Conservation (phyloP, 495 filamentous ascomycete genomes). For the Sphaerosporella brunnea region DNA sequence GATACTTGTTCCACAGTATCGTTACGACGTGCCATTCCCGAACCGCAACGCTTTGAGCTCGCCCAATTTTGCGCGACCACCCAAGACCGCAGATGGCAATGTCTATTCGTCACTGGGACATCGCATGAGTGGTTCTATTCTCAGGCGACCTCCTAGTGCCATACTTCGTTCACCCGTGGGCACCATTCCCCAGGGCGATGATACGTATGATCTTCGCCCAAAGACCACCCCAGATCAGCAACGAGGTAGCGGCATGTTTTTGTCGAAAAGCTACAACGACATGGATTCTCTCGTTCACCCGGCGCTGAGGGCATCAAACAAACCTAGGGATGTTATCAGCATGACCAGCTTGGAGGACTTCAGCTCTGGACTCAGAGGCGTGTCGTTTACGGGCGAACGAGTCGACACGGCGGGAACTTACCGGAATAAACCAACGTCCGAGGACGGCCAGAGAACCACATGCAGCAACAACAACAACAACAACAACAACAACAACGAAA, state of each 20-base stretch:
- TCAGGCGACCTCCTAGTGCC: slow-evolving; percentile 3
- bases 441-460: background rate
- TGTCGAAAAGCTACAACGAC: slow-evolving; percentile 10
- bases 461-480: too few species aligned
- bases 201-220: background rate
- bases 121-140: slow-evolving; percentile 5
- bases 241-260: background rate
- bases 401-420: background rate
- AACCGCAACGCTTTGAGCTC: slow-evolving; percentile 22
- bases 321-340: slow-evolving; percentile 11
- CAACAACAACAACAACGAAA: too few species aligned
- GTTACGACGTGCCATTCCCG: slow-evolving; percentile 14
- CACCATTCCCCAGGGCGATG: slow-evolving; percentile 4
- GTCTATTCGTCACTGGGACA: background rate
- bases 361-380: slow-evolving; percentile 12
- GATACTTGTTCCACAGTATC: slow-evolving; percentile 23
- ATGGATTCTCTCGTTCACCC: slow-evolving; percentile 20
- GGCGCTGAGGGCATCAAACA: slow-evolving; percentile 11
- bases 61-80: slow-evolving; percentile 17
- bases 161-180: slow-evolving; percentile 1
- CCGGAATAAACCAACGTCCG: background rate
- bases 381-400: background rate
- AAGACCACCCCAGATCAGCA: slow-evolving; percentile 7
- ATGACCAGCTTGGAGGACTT: slow-evolving; percentile 18
- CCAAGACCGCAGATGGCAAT: slow-evolving; percentile 7